These are phyloP conservation scores for Penicillium taxi DNA, from an alignment of 495 filamentous ascomycete species.

Conservation along the genomic window DNA sequence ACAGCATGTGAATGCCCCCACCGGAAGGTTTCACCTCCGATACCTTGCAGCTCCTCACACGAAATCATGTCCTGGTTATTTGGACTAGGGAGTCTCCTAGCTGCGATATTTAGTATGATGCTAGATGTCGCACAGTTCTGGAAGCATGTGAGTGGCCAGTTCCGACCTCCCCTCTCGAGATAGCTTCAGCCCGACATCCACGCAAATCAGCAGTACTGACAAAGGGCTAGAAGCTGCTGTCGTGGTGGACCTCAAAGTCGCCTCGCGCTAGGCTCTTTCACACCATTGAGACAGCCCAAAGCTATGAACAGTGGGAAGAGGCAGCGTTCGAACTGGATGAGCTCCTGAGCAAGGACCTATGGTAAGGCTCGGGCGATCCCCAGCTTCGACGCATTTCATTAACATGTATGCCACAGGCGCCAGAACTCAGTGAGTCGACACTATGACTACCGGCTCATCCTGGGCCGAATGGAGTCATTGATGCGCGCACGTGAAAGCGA, in stretches of 20 bases:
- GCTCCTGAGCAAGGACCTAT: slow-evolving; percentile 68
- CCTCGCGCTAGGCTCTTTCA: slow-evolving; percentile 26
- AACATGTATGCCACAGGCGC: slow-evolving; percentile 43
- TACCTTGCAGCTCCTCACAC: slow-evolving; percentile 6
- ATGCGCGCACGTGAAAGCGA: slow-evolving; percentile 65
- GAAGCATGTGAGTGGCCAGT: slow-evolving; percentile 53
- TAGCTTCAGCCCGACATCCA: background rate
- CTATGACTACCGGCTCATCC: slow-evolving; percentile 86
- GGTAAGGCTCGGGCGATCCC: slow-evolving; percentile 39
- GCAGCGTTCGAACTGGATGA: slow-evolving; percentile 73
- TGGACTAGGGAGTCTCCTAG: slow-evolving; percentile 26
- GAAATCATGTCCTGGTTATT: slow-evolving; percentile 20
- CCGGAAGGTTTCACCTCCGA: slow-evolving; percentile 7
- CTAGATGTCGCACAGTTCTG: slow-evolving; percentile 58
- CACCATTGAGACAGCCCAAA: slow-evolving; percentile 51
- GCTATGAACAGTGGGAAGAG: slow-evolving; percentile 79
- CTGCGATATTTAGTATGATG: slow-evolving; percentile 47
- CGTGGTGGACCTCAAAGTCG: slow-evolving; percentile 37
- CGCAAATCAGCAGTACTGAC: background rate
- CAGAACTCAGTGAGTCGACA: slow-evolving; percentile 71
- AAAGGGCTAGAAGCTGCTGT: slow-evolving; percentile 33
- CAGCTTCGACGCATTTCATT: background rate
- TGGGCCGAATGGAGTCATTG: slow-evolving; percentile 64
- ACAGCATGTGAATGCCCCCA: slow-evolving; percentile 33
- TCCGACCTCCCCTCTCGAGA: slow-evolving; percentile 1